Conservation (phyloP, 371 early-diverging fungal species). For the Saksenaea vasiformis region DNA sequence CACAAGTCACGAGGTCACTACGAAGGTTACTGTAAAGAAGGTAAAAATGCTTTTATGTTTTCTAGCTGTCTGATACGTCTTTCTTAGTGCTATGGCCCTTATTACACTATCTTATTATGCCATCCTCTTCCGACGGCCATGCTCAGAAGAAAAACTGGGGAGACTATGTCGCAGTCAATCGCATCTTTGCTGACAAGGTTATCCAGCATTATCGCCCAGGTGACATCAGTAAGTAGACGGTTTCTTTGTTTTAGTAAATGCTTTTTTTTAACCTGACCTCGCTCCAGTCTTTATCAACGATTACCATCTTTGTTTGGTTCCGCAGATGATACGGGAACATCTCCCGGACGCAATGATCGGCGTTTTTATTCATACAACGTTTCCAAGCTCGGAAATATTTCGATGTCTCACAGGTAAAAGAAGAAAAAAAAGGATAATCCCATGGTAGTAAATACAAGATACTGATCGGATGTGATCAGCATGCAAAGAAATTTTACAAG, state of each 20-base stretch:
- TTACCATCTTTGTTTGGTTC: conserved; percentile 94
- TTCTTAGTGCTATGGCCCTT: conserved; percentile 53
- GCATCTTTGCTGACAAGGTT: conserved; percentile 79
- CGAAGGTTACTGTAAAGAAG: conserved; percentile 87
- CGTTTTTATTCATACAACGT: conserved; percentile 96
- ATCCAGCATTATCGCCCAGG: conserved; percentile 72
- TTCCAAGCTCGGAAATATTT: conserved; percentile 93
- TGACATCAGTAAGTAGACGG: conserved; percentile 73
- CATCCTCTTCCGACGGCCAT: conserved; percentile 67
- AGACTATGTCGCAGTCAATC: conserved; percentile 85
- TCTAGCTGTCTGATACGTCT: not conserved
- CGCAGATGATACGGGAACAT: conserved; percentile 78
- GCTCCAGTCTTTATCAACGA: conserved; percentile 92
- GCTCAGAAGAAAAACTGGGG: conserved; percentile 75
- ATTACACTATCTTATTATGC: conserved; percentile 94
- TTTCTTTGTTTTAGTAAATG: too few species aligned
- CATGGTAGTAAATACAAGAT: not conserved
- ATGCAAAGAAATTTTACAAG: conserved; percentile 89
- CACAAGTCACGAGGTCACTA: conserved; percentile 71
- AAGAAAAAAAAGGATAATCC: too few species aligned
- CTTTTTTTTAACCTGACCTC: not conserved
- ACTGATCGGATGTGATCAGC: conserved; percentile 39
- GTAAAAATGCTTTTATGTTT: conserved; percentile 35
- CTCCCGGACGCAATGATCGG: conserved; percentile 84
- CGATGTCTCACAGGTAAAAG: conserved; percentile 84